Evolutionary conservation across 2,329 filamentous ascomycete species (phyloP), one percentile per base, ranked within the genome.

Genomic region (Pleomassaria siparia): DNA sequence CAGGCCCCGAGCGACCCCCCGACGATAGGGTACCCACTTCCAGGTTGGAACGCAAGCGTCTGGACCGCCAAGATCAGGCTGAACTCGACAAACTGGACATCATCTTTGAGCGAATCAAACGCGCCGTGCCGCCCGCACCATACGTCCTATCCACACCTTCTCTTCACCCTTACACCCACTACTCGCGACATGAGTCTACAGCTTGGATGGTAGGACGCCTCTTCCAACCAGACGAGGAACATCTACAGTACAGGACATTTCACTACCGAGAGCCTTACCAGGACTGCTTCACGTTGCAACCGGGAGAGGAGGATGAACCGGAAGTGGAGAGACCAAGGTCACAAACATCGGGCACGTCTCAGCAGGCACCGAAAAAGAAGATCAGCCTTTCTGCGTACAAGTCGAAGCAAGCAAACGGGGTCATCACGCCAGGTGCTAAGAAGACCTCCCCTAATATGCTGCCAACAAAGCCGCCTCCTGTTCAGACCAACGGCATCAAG

Each of bases 191-290:
- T 50, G 61, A 73, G 59, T 60, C 69, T 48, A 56, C 66, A 47
- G 63, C 64, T 48, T 78, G 74, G 74, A 72, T 71, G 51, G 44
- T 71, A 49, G 73, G 78, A 46, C 77, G 76, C 2, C 77, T 81
- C 3, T 86, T 84, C 65, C 67, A 71, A 42, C 67, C 66, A 15
- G 71, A 78, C 53, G 83, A 86, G 65, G 76, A 83, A 58, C 73
- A 77, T 56, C 72, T 83, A 43, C 83, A 85, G 61, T 85, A 85
- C 64, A 75, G 82, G 72, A 85, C 81, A 47, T 85, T 82, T 55
- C 69, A 81, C 44, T 80, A 78, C 46, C 80, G 82, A 62, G 79
- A 83, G 59, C 76, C 76, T 26, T 76, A 77, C 49, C 61, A 63
- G 48, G 76, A 80, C 55, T 71, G 66, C 45, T 70, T 73, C 50